Evolutionary conservation across 129 eudicot species (phyloP).

Genomic region (Centella asiatica): DNA sequence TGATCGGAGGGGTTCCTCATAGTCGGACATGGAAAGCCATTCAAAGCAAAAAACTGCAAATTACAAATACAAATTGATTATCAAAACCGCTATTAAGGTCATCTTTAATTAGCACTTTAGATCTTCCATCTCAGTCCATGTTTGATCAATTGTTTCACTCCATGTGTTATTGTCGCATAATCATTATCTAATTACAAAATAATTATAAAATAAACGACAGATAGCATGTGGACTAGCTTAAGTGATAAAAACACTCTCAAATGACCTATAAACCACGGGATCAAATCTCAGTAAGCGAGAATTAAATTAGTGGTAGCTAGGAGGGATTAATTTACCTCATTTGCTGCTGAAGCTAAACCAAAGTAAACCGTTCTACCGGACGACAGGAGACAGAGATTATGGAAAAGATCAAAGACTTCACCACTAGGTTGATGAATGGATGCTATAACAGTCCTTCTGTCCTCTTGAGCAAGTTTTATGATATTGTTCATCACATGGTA

Average conservation of each 20-base stretch:
- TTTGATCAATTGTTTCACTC: too few relatives aligned
- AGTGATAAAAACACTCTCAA: too few relatives aligned
- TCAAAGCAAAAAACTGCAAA: constrained; percentile 26
- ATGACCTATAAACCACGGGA: too few relatives aligned
- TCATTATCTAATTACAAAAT: too few relatives aligned
- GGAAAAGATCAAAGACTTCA: constrained; percentile 31
- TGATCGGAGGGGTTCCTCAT: constrained; percentile 38
- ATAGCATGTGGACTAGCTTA: too few relatives aligned
- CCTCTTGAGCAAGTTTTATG: constrained; percentile 9
- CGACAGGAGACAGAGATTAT: constrained; percentile 29
- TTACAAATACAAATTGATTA: not conserved
- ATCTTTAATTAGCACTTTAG: too few relatives aligned
- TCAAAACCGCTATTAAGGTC: too few relatives aligned
- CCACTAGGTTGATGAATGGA: constrained; percentile 41
- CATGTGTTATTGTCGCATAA: too few relatives aligned
- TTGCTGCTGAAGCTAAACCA: constrained; percentile 18
- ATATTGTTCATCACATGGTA: constrained; percentile 7
- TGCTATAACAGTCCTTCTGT: constrained; percentile 18
- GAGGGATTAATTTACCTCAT: constrained; percentile 13
- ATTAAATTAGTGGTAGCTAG: too few relatives aligned
- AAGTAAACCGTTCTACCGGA: constrained; percentile 21
- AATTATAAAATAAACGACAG: too few relatives aligned
- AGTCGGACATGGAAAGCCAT: constrained; percentile 34
- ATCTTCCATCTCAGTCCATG: too few relatives aligned
- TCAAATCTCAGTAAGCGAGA: too few relatives aligned